Conservation (phyloP, 352 stramenopile genomes). For the Pythium aquatile region DNA sequence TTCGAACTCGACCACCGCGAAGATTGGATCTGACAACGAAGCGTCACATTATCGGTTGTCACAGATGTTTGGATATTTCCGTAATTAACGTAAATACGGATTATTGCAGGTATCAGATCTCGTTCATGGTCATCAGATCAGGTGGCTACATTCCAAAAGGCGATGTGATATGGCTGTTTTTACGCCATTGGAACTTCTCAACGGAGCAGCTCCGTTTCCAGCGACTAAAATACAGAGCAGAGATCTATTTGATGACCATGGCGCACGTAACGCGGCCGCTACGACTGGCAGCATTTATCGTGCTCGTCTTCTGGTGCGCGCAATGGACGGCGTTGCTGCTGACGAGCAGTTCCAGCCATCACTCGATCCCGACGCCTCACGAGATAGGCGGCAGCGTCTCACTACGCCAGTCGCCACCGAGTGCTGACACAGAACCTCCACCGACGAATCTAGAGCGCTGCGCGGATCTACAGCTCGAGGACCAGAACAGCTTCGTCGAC, state of each 20-base stretch:
- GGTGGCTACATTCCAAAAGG: slow-evolving; percentile 5
- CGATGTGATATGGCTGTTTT: neutral
- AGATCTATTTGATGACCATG: neutral
- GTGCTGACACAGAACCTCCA: neutral
- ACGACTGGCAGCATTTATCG: slow-evolving; percentile 4
- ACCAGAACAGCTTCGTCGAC: slow-evolving; percentile 50
- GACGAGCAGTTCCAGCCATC: neutral
- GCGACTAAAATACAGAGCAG: neutral
- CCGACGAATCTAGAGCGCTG: slow-evolving; percentile 7
- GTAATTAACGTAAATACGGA: neutral
- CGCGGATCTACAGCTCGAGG: neutral
- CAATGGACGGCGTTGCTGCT: neutral
- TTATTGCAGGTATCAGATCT: slow-evolving; percentile 1
- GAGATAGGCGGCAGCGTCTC: slow-evolving; percentile 1
- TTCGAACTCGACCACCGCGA: slow-evolving; percentile 7
- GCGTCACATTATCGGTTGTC: slow-evolving; percentile 14
- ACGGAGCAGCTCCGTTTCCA: neutral
- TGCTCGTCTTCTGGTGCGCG: slow-evolving; percentile 4
- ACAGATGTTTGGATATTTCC: slow-evolving; percentile 2
- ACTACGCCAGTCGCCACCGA: neutral
- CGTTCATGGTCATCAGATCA: neutral
- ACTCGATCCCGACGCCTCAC: neutral
- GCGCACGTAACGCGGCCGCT: slow-evolving; percentile 12
- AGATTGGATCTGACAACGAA: slow-evolving; percentile 14
- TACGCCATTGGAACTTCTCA: neutral